Evolutionary conservation across 768 basidiomycete genomes (phyloP), one percentile per base, ranked within the genome.

Genomic region (Royoungia palumana): DNA sequence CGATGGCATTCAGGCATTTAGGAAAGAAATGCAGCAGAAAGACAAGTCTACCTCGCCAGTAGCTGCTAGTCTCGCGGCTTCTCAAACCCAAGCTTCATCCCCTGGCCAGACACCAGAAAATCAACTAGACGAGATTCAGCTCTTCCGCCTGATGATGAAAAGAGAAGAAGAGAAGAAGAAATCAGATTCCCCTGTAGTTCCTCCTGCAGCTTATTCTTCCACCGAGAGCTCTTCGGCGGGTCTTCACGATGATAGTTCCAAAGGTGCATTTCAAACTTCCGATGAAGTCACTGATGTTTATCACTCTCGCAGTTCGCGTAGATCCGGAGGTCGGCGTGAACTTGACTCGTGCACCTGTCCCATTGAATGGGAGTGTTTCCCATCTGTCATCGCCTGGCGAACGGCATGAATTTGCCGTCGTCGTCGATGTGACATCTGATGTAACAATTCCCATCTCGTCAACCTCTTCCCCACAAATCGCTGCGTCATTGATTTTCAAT

Each of bases 1-100:
- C 21, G 89, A 92, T 63, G 81, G 86, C 30, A 89, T 93, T 27
- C 89, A 93, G 59, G 87, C 83, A 2, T 92, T 89, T 81, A 93
- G 90, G 75, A 87, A 84, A 64, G 85, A 81, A 40, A 75, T 89
- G 73, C 89, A 85, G 61, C 85, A 87, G 66, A 85, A 82, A 55
- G 85, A 85, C 58, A 82, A 80, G 60, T 77, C 79, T 10, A 50
- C 52, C 41, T 56, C 57, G 43, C 54, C 58, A 20, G 46, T 41
- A 14, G 48, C 39, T 14, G 43, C 56, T 41, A 44, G 49, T 35
- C 35, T 46, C 35, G 19, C 41, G n/a, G 30, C 35, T 32, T 38
- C 63, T 14, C 58, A 64, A 35, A 57, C 61, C 6, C 51, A 63
- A 39, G 36, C 53, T 35, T 56, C 59, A 41, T 65, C 56, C 41